phyloP scores from a whole-genome alignment of 257 asterid species.

The Voacanga thouarsii region DNA sequence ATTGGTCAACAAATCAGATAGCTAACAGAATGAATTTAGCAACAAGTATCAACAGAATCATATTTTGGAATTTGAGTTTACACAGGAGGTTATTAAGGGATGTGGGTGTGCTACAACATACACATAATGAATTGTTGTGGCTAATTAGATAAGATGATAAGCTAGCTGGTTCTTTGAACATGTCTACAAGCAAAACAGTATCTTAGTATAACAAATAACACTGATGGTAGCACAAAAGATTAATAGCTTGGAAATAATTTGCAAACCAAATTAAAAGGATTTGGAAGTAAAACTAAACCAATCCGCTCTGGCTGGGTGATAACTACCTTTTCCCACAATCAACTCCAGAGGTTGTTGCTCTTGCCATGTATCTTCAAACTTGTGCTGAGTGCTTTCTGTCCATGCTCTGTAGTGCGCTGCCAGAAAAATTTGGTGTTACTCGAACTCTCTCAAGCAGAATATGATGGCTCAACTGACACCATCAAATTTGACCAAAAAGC shows the following conservation, averaged over 20 bases:
- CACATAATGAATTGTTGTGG: background rate
- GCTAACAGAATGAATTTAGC: background rate
- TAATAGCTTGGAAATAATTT: too few species aligned
- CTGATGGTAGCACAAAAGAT: background rate
- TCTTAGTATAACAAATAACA: background rate
- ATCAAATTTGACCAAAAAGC: background rate
- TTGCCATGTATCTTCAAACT: constrained; percentile 96
- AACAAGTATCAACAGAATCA: background rate
- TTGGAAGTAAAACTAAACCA: background rate
- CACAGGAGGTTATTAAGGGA: background rate
- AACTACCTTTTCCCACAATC: constrained; percentile 82
- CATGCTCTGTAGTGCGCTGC: constrained; percentile 94
- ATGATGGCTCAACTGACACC: too few species aligned
- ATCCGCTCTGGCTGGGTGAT: background rate
- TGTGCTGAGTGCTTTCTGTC: constrained; percentile 84
- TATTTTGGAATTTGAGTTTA: background rate
- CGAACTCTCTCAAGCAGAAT: background rate
- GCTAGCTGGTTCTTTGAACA: background rate
- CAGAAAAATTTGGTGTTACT: constrained; percentile 3
- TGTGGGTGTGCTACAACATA: background rate
- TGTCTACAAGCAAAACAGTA: background rate
- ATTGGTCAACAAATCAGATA: background rate
- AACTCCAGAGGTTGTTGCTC: constrained; percentile 93
- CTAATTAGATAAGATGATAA: background rate
- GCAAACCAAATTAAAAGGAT: background rate